Evolutionary conservation across 2,329 filamentous ascomycete species (phyloP).

Genomic region (Fusarium sp.): DNA sequence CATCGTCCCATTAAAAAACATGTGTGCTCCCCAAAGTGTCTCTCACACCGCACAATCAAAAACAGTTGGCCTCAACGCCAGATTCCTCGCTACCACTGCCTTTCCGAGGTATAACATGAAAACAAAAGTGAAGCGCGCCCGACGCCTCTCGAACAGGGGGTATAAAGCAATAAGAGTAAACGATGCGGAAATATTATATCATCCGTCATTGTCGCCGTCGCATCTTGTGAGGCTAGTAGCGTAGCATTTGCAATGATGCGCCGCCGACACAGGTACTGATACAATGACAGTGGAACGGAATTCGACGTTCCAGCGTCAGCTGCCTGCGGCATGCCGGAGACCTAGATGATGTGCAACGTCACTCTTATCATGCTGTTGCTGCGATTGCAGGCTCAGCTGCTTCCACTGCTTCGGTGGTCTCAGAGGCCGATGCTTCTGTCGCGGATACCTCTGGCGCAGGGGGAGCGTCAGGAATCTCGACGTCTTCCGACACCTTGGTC

Average conservation of each 20-base stretch:
- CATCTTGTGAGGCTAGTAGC: constrained; percentile 3
- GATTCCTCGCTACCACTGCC: constrained; percentile 34
- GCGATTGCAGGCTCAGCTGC: constrained; percentile 18
- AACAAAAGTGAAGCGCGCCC: constrained; percentile 38
- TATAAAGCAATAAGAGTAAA: constrained; percentile 47
- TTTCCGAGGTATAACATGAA: constrained; percentile 42
- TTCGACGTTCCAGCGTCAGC: not conserved
- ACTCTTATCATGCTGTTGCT: constrained; percentile 30
- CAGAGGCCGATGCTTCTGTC: constrained; percentile 14
- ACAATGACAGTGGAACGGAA: not conserved
- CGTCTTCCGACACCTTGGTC: constrained; percentile 21
- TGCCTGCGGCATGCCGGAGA: not conserved
- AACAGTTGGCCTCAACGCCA: constrained; percentile 40
- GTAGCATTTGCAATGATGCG: not conserved
- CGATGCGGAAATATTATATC: constrained; percentile 31
- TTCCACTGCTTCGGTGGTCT: constrained; percentile 20
- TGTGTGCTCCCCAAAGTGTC: constrained; percentile 20
- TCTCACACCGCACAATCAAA: constrained; percentile 25
- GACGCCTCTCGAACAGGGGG: constrained; percentile 43
- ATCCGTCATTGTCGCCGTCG: constrained; percentile 17
- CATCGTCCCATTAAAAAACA: constrained; percentile 29
- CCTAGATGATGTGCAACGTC: constrained; percentile 6
- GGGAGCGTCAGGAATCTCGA: constrained; percentile 20
- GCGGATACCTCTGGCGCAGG: constrained; percentile 15
- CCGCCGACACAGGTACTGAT: not conserved